Base-by-base conservation (phyloP, 1,284 basidiomycete genomes). In the Pascua sp. region DNA sequence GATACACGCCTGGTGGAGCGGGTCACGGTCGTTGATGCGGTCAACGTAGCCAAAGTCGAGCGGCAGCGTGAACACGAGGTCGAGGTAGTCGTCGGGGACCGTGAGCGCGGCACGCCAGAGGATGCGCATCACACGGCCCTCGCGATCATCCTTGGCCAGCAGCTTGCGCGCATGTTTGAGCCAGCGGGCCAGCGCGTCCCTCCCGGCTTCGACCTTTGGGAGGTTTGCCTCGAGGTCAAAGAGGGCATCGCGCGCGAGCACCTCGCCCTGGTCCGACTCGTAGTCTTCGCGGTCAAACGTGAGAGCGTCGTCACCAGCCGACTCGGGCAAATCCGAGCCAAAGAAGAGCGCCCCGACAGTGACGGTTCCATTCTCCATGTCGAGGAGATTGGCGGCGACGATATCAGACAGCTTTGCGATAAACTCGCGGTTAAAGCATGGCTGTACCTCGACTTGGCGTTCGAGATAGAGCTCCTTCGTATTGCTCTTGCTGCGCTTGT, bases 381-480 rank as follows among this genome's bases (percentile, higher is more conserved):
- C 91, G 36, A 97, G 81, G 36, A 98, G 82, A 74, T 95, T 97
- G 47, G 91, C 86, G 0, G 96, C 89, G 12, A 97, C 95, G 8
- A 91, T 90, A 70, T 98, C 94, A 45, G 93, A 90, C 47, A 98
- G 82, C 72, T 97, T 93, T 49, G 93, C 90, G 60, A 99, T 95
- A 69, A 98, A 90, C 84, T 98, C 93, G 78, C 96, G 84, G 73
- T 97, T 96, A 78, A 98, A 97, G 47, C 93, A 92, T 4, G 95
- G 96, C 72, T 98, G 96, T 12, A 98, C 91, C 66, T 99, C 96
- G 11, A 99, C 95, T 76, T 98, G 96, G 40, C 96, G 86, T 51
- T 92, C 86, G 40, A 99, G 85, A 76, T 98, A 98, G 11, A 98
- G 82, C 74, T 99, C 96, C 77, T 96, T 98, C 15, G 90, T 98